These are phyloP conservation scores for Kregervanrija fluxuum DNA, from an alignment of 805 yeast species.

Conservation along the genomic window DNA sequence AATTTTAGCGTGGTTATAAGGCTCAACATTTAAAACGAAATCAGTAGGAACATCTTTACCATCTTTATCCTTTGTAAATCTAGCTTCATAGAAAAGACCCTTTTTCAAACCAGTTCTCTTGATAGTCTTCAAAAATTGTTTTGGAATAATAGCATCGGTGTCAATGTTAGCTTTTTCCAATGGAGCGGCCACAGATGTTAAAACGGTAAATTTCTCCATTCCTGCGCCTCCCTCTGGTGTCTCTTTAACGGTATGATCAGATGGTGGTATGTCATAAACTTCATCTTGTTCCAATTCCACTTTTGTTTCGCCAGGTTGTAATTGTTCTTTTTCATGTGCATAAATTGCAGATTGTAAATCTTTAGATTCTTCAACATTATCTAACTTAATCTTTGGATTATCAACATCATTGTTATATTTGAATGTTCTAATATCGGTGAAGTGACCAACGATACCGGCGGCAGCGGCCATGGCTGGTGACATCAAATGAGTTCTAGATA, in stretches of 20 bases:
- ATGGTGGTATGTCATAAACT: slow-evolving; percentile 56
- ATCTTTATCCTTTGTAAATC: slow-evolving; percentile 61
- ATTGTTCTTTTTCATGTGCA: slow-evolving; percentile 57
- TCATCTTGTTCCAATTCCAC: slow-evolving; percentile 44
- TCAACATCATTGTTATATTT: slow-evolving; percentile 51
- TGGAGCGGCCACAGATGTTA: slow-evolving; percentile 89
- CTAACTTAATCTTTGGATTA: slow-evolving; percentile 47
- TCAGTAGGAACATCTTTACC: slow-evolving; percentile 83
- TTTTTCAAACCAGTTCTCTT: slow-evolving; percentile 88
- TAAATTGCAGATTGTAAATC: slow-evolving; percentile 63
- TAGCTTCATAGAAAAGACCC: slow-evolving; percentile 88
- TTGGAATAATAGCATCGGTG: slow-evolving; percentile 98
- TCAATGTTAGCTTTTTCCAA: slow-evolving; percentile 92
- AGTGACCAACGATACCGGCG: slow-evolving; percentile 87
- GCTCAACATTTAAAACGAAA: slow-evolving; percentile 79
- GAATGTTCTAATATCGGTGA: slow-evolving; percentile 84
- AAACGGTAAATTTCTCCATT: slow-evolving; percentile 66
- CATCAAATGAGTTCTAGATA: slow-evolving; percentile 93
- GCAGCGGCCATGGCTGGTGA: slow-evolving; percentile 99
- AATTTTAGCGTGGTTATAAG: slow-evolving; percentile 74
- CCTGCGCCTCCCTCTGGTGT: slow-evolving; percentile 36
- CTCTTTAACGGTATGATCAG: slow-evolving; percentile 33
- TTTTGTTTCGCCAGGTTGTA: slow-evolving; percentile 46
- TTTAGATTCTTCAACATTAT: slow-evolving; percentile 35
- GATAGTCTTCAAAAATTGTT: slow-evolving; percentile 95